phyloP scores from a whole-genome alignment of 345 rosid species.

The Triadica sebifera region DNA sequence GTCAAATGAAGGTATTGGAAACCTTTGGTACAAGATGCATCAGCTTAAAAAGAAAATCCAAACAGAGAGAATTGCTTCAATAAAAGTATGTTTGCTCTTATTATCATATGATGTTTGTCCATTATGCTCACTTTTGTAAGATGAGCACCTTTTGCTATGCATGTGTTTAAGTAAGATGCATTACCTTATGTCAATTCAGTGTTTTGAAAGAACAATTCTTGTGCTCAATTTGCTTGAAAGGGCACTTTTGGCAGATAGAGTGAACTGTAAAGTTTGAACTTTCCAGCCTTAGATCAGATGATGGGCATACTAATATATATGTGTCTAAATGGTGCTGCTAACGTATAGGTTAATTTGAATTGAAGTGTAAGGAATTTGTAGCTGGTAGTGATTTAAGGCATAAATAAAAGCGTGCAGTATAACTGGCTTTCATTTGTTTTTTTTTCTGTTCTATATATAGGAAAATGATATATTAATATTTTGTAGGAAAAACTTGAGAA shows the following conservation, averaged over 20 bases:
- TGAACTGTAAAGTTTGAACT: background rate
- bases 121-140: background rate
- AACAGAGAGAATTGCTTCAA: conserved; percentile 53
- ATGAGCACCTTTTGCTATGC: background rate
- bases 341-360: background rate
- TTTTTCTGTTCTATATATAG: background rate
- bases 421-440: background rate
- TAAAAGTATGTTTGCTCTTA: conserved; percentile 44
- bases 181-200: background rate
- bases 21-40: conserved; percentile 58
- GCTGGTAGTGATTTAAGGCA: background rate
- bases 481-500: conserved; percentile 67
- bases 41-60: conserved; percentile 80
- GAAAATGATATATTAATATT: conserved; percentile 7
- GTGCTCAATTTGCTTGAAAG: background rate
- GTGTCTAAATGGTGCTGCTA: background rate
- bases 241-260: background rate
- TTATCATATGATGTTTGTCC: background rate
- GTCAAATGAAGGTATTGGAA: conserved; percentile 41
- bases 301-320: background rate
- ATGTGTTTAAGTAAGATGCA: background rate
- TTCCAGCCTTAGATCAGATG: background rate
- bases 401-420: background rate
- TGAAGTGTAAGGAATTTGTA: background rate
- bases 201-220: background rate